Conservation (phyloP, 495 filamentous ascomycete genomes). For the Lasiosphaeris hirsuta region DNA sequence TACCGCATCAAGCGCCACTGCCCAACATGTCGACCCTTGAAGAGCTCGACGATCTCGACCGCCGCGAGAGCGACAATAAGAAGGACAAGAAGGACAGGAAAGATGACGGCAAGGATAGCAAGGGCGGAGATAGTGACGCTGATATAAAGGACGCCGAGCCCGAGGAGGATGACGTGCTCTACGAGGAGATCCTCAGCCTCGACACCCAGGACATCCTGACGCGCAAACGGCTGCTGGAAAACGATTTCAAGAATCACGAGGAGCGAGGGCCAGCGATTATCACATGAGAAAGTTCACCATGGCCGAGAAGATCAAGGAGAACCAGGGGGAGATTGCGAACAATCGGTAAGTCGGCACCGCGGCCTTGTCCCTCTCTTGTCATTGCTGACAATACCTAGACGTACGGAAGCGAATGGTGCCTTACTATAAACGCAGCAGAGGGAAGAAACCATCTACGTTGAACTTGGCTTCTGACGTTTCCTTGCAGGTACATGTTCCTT, state of each 20-base stretch:
- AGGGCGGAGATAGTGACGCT: constrained; percentile 68
- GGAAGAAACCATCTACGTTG: too few relatives aligned
- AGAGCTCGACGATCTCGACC: constrained; percentile 45
- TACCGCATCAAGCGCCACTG: not conserved
- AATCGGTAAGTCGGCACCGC: constrained; percentile 65
- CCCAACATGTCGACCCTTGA: constrained; percentile 39
- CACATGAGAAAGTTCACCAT: constrained; percentile 92
- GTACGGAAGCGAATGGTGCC: too few relatives aligned
- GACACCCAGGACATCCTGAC: constrained; percentile 92
- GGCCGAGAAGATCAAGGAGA: constrained; percentile 98
- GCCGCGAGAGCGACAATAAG: constrained; percentile 79
- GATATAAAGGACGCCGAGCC: constrained; percentile 82
- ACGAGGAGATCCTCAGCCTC: constrained; percentile 84
- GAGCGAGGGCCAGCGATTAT: constrained; percentile 91
- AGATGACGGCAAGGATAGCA: constrained; percentile 65
- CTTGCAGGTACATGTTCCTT: too few relatives aligned
- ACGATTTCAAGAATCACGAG: constrained; percentile 98
- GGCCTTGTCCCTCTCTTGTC: not conserved
- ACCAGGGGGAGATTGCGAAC: constrained; percentile 97
- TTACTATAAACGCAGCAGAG: too few relatives aligned
- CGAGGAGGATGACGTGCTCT: constrained; percentile 72
- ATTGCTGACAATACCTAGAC: constrained; percentile 20
- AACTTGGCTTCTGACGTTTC: too few relatives aligned
- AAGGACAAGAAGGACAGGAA: constrained; percentile 71
- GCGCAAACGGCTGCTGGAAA: constrained; percentile 83